Percentiles rank a stretch among this genome's conserved stretches.
Conservation (phyloP, 495 filamentous ascomycete species). For the Penicillium psychrofluorescens region DNA sequence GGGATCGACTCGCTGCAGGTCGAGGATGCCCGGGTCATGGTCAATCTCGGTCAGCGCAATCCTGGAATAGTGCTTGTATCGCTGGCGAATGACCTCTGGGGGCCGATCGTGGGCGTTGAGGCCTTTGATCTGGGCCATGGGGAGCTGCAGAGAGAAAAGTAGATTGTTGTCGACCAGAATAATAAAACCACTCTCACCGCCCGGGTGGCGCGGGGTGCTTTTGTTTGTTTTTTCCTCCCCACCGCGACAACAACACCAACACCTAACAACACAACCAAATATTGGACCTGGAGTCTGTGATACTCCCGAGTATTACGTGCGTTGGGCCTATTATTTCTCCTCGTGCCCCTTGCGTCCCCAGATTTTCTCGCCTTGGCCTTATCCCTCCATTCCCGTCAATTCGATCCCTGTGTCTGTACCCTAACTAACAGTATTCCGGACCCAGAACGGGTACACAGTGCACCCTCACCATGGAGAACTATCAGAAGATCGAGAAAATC, state of each 20-base stretch:
- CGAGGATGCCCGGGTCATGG: slow-evolving; percentile 40
- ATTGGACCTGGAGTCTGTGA: too few species aligned
- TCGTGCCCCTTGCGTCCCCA: slow-evolving; percentile 10
- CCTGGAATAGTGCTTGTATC: slow-evolving; percentile 60
- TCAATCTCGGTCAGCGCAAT: slow-evolving; percentile 35
- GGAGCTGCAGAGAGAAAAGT: not conserved
- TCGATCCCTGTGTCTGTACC: not conserved
- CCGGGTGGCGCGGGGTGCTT: slow-evolving; percentile 20
- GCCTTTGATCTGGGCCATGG: slow-evolving; percentile 36
- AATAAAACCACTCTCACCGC: slow-evolving; percentile 28
- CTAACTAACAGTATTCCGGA: slow-evolving; percentile 3
- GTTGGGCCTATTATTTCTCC: not conserved
- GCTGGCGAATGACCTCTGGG: slow-evolving; percentile 51
- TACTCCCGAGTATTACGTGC: not conserved
- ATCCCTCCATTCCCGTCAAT: slow-evolving; percentile 9
- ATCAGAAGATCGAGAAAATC: slow-evolving; percentile 99
- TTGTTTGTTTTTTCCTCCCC: slow-evolving; percentile 23
- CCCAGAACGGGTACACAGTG: not conserved
- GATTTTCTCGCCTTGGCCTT: not conserved
- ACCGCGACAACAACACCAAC: slow-evolving; percentile 8
- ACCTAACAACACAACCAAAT: not conserved
- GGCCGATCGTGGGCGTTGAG: slow-evolving; percentile 66
- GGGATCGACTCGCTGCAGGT: slow-evolving; percentile 33
- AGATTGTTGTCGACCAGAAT: not conserved
- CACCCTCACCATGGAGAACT: slow-evolving; percentile 76